Base-by-base conservation (phyloP, 805 yeast genomes). In the Ogataea siamensis region DNA sequence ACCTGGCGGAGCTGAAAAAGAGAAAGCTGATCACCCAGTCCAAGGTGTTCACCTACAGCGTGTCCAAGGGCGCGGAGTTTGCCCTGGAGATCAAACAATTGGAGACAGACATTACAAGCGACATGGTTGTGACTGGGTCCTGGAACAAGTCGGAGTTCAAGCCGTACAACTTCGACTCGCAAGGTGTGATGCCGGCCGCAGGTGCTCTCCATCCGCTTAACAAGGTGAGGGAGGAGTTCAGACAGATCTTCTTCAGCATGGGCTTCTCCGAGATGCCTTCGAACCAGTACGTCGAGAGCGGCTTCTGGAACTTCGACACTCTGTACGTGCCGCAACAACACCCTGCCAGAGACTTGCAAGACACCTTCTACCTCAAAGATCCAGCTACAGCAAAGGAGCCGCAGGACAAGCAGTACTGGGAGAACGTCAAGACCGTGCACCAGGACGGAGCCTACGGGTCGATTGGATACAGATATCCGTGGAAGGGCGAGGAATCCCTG, bases 241-340 rank as follows among this genome's bases (percentile, higher is more conserved):
- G 99, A 69, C 95, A 89, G 65, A 91, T 93, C 58, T 93, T 93
- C 78, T 91, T 93, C 69, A 80, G 93, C 25, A 80, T 93, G 89
- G 99, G 99, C 6, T 93, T 93, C 80, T 80, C 93, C 19, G 99
- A 93, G 70, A 93, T 93, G 99, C 96, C 99, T 44, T 83, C 99
- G 17, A 91, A 91, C 65, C 96, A 91, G 65, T 93, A 89, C 62
- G 99, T 93, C 37, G 99, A 93, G 62, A 78, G 93, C 12, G 98
- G 98, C 4, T 93, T 93, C 80, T 93, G 99, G 99, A 93, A 93
- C 68, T 93, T 93, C 60, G 99, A 93, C 64, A 79, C 99, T 3
- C 74, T 93, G 56, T 93, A 70, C 57, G 99, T 93, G 39, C 99
- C 99, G 40, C 99, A 93, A 70, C 98, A 93, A 70, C 99, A 93